phyloP scores from a whole-genome alignment of 1,284 basidiomycete genomes.

The Malassezia psittaci region DNA sequence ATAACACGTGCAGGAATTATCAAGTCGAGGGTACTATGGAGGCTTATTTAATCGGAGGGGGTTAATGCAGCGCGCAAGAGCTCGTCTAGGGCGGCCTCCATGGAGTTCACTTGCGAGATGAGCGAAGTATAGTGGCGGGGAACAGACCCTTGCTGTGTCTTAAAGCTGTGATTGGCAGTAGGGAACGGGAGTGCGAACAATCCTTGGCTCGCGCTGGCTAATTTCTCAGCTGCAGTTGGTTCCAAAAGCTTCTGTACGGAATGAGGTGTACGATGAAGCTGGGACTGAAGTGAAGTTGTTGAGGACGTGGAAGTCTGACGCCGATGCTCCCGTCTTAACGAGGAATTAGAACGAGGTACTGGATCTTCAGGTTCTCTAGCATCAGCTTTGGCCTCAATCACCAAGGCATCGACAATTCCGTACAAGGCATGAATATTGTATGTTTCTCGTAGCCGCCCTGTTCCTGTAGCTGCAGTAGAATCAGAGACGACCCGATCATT shows the following conservation, averaged over 20 bases:
- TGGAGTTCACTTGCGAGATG: slow-evolving; percentile 3
- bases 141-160: not conserved
- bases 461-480: slow-evolving; percentile 10
- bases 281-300: not conserved
- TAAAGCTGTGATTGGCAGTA: not conserved
- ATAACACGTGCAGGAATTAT: not conserved
- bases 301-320: slow-evolving; percentile 1
- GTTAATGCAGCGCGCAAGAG: slow-evolving; percentile 3
- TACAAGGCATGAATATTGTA: slow-evolving; percentile 19
- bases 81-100: slow-evolving; percentile 15
- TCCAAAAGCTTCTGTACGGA: slow-evolving; percentile 14
- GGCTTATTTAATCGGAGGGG: not conserved
- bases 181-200: slow-evolving; percentile 6
- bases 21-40: too few relatives aligned
- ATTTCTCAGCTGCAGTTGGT: slow-evolving; percentile 4
- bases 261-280: slow-evolving; percentile 7
- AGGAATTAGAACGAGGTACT: not conserved
- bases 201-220: slow-evolving; percentile 6
- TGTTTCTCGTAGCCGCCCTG: slow-evolving; percentile 7
- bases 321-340: not conserved
- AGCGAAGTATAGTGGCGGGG: slow-evolving; percentile 8
- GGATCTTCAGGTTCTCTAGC: not conserved
- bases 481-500: slow-evolving; percentile 13
- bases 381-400: not conserved
- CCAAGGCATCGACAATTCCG: slow-evolving; percentile 17